Percentiles rank a stretch among this genome's conserved stretches.
Evolutionary conservation across 2,329 filamentous ascomycete species (phyloP).

Genomic region (Colletotrichum ledebouriae): DNA sequence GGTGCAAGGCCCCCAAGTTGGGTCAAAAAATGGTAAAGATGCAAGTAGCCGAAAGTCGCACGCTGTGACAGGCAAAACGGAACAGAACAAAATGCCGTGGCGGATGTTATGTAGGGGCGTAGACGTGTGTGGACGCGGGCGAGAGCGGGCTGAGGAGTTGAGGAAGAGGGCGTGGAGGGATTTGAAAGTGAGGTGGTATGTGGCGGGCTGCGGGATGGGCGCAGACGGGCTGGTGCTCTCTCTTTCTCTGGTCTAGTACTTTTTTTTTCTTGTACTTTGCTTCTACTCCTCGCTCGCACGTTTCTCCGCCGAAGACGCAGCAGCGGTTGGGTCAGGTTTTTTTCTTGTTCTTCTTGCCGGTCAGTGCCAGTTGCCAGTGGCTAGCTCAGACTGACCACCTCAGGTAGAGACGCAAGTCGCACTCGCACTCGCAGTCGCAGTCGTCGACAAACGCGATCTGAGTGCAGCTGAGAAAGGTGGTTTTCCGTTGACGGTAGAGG

Average conservation of each 20-base stretch:
- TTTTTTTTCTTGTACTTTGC: background rate
- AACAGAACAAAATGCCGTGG: constrained; percentile 32
- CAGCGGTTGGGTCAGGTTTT: constrained; percentile 6
- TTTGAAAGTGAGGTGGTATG: constrained; percentile 30
- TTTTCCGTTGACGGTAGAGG: constrained; percentile 12
- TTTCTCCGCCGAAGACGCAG: constrained; percentile 39
- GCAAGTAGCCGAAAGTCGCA: constrained; percentile 36
- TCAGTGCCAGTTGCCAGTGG: constrained; percentile 16
- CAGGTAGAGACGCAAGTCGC: constrained; percentile 5
- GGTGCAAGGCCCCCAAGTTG: constrained; percentile 34
- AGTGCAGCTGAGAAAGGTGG: background rate
- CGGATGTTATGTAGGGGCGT: constrained; percentile 40
- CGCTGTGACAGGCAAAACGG: constrained; percentile 28
- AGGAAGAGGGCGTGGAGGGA: constrained; percentile 18
- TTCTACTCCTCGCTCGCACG: constrained; percentile 23
- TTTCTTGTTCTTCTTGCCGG: background rate
- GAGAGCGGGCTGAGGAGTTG: constrained; percentile 3
- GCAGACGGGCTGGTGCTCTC: constrained; percentile 34
- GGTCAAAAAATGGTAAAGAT: constrained; percentile 35
- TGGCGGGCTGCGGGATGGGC: constrained; percentile 39
- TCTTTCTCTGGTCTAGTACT: background rate
- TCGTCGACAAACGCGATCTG: constrained; percentile 31
- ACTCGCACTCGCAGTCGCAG: constrained; percentile 30
- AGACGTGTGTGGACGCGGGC: constrained; percentile 16
- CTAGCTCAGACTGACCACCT: background rate